These are phyloP conservation scores for Podaxis sp. DNA, from an alignment of 768 basidiomycete species.

Conservation along the genomic window DNA sequence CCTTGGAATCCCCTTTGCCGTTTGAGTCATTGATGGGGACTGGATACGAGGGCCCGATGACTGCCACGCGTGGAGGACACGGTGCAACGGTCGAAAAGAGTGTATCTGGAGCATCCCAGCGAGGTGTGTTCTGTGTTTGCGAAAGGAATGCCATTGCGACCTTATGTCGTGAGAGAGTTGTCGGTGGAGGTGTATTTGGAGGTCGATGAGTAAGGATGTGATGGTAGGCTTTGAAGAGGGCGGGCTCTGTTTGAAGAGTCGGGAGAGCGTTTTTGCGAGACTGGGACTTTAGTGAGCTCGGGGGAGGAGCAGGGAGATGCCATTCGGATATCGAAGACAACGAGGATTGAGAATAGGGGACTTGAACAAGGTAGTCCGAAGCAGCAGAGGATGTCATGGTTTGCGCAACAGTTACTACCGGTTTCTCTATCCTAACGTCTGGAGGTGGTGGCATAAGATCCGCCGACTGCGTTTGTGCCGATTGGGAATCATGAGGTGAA, in stretches of 20 bases:
- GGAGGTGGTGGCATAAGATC: conserved; percentile 19
- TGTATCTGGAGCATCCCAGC: conserved; percentile 71
- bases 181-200: conserved; percentile 41
- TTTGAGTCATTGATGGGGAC: conserved; percentile 39
- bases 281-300: conserved; percentile 20
- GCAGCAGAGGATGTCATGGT: conserved; percentile 50
- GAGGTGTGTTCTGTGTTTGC: conserved; percentile 52
- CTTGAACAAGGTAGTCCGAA: conserved; percentile 69
- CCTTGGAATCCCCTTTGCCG: conserved; percentile 33
- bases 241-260: conserved; percentile 59
- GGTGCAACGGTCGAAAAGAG: conserved; percentile 60
- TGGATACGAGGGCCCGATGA: conserved; percentile 69
- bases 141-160: conserved; percentile 72
- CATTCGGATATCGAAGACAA: conserved; percentile 64
- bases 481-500: conserved; percentile 29
- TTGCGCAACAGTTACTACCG: conserved; percentile 39
- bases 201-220: conserved; percentile 76
- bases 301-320: conserved; percentile 57
- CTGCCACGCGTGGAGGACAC: conserved; percentile 58
- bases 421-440: conserved; percentile 35
- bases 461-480: conserved; percentile 34
- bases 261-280: conserved; percentile 30
- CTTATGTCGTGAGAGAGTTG: conserved; percentile 67
- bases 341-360: conserved; percentile 74
- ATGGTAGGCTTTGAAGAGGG: conserved; percentile 70